phyloP scores from a whole-genome alignment of 805 yeast species.

The Kodamaea fukazawae region DNA sequence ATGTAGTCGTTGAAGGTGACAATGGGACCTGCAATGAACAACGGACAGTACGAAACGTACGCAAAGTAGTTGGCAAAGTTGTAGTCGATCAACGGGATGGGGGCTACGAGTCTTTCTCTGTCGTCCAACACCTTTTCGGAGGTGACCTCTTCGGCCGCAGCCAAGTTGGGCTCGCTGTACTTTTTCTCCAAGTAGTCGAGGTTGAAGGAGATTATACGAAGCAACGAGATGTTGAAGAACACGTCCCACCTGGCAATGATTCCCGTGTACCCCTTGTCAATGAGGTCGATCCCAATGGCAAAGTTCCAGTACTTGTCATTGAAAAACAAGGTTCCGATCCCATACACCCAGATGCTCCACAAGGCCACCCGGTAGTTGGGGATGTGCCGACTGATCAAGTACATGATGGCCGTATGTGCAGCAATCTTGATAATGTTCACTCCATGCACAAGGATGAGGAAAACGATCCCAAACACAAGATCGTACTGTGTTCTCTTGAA shows the following conservation, averaged over 20 bases:
- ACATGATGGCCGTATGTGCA: slow-evolving; percentile 56
- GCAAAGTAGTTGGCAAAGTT: slow-evolving; percentile 64
- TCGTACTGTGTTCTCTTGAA: slow-evolving; percentile 63
- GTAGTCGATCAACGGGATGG: slow-evolving; percentile 61
- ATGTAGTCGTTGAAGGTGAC: slow-evolving; percentile 88
- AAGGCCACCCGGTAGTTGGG: slow-evolving; percentile 39
- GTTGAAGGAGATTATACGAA: slow-evolving; percentile 80
- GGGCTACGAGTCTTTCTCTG: slow-evolving; percentile 61
- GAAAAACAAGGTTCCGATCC: slow-evolving; percentile 70
- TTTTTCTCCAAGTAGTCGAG: slow-evolving; percentile 62
- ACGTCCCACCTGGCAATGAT: slow-evolving; percentile 93
- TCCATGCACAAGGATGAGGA: slow-evolving; percentile 78
- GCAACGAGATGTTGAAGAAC: slow-evolving; percentile 82
- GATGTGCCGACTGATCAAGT: slow-evolving; percentile 41
- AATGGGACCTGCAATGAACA: slow-evolving; percentile 94
- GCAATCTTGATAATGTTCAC: slow-evolving; percentile 61
- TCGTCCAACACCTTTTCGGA: slow-evolving; percentile 42
- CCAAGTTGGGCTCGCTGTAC: slow-evolving; percentile 1
- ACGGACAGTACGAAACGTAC: slow-evolving; percentile 79
- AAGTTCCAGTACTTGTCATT: slow-evolving; percentile 66
- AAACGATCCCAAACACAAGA: slow-evolving; percentile 63
- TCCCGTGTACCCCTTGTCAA: slow-evolving; percentile 68
- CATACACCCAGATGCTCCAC: slow-evolving; percentile 67
- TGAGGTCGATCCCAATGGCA: slow-evolving; percentile 50
- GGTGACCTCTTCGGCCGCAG: slow-evolving; percentile 7